These are phyloP conservation scores for Microbotryum silenes-acaulis DNA, from an alignment of 1,284 basidiomycete species.

Conservation along the genomic window DNA sequence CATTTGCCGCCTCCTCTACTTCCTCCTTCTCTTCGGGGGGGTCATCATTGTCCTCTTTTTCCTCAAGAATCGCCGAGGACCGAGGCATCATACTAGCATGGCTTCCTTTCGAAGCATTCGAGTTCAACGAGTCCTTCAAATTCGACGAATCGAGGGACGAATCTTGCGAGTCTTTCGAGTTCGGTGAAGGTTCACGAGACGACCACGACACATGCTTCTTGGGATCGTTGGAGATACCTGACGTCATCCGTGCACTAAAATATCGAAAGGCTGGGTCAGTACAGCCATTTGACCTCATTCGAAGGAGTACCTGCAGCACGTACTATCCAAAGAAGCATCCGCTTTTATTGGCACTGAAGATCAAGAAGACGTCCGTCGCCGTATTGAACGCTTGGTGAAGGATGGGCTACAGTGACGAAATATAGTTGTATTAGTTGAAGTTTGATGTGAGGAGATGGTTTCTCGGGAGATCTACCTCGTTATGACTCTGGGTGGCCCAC, in stretches of 20 bases:
- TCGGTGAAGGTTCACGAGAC: conserved; percentile 2
- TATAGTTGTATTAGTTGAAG: background rate
- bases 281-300: background rate
- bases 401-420: conserved; percentile 31
- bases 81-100: too few relatives aligned
- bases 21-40: background rate
- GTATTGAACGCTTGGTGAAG: conserved; percentile 81
- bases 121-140: background rate
- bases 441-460: background rate
- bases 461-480: conserved; percentile 55
- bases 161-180: background rate
- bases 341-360: conserved; percentile 87
- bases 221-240: background rate
- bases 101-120: too few relatives aligned
- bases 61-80: too few relatives aligned
- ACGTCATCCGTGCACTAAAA: background rate
- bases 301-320: background rate
- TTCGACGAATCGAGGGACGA: background rate
- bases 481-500: conserved; percentile 92
- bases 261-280: background rate
- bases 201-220: background rate
- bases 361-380: conserved; percentile 72
- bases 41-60: too few relatives aligned
- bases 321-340: conserved; percentile 44
- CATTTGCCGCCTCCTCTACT: background rate